Evolutionary conservation across 2,329 filamentous ascomycete genomes (phyloP).

Genomic region (Cladosporium sp.): DNA sequence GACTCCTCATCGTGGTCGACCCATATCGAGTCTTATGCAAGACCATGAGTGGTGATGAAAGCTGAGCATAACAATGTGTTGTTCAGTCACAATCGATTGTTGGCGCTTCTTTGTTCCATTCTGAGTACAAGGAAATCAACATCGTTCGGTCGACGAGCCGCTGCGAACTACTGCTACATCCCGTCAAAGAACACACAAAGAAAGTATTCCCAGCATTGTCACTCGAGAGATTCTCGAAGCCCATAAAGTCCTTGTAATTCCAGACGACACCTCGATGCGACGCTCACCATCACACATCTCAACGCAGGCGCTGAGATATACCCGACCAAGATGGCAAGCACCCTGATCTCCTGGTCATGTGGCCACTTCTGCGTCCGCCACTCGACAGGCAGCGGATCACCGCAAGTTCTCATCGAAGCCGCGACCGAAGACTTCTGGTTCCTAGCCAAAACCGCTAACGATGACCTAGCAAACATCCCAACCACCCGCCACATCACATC

Average conservation of each 20-base stretch:
- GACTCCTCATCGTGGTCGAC: not conserved
- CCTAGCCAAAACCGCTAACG: not conserved
- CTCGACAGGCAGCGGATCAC: not conserved
- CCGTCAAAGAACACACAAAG: no score
- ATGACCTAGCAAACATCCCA: not conserved
- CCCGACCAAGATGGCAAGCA: not conserved
- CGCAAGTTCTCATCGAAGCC: not conserved
- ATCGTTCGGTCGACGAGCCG: not conserved
- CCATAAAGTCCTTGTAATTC: no score
- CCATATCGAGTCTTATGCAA: not conserved
- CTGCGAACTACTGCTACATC: not conserved
- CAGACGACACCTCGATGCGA: not conserved
- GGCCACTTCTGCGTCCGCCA: not conserved
- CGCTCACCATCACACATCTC: not conserved
- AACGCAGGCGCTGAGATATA: not conserved
- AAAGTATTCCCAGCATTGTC: not conserved
- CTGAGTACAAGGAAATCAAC: not conserved
- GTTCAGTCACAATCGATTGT: not conserved
- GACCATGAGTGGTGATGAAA: not conserved
- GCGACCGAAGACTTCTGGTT: not conserved
- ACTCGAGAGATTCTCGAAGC: not conserved
- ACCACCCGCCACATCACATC: not conserved
- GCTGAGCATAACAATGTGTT: not conserved
- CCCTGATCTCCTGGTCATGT: constrained; percentile 3
- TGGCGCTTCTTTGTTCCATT: not conserved